These are phyloP conservation scores for Trebouxia sp. DNA, from an alignment of 139 green algal genomes.

Conservation along the genomic window DNA sequence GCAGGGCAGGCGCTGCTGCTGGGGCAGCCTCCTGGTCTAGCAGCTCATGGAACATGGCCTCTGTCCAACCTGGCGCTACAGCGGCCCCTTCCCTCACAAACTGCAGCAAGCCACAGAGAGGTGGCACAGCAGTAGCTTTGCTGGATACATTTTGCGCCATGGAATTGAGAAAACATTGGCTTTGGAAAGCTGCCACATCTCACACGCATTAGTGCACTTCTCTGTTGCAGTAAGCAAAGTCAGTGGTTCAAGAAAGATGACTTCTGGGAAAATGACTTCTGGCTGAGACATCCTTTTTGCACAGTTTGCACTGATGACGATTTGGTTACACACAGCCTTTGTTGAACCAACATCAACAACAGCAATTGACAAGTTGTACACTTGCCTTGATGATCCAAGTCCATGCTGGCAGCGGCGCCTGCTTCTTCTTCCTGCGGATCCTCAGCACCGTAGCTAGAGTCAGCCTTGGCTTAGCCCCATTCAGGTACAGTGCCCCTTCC, in stretches of 20 bases:
- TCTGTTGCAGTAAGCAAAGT: too few species aligned
- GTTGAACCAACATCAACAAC: too few species aligned
- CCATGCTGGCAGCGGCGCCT: not conserved
- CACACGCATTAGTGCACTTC: too few species aligned
- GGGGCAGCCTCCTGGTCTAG: not conserved
- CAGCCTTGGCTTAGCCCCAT: not conserved
- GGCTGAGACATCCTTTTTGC: too few species aligned
- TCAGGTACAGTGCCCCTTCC: not conserved
- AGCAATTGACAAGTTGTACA: not conserved
- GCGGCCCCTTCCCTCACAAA: not conserved
- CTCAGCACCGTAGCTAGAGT: not conserved
- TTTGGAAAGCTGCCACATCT: too few species aligned
- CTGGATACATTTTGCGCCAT: too few species aligned
- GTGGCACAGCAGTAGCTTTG: too few species aligned
- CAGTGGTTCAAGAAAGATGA: too few species aligned
- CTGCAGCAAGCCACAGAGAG: not conserved
- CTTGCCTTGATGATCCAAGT: conserved; percentile 14
- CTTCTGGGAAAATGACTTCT: too few species aligned
- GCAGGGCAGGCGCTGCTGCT: not conserved
- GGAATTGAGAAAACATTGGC: too few species aligned
- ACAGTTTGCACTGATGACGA: too few species aligned
- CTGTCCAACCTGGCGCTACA: conserved; percentile 28
- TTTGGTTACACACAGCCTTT: too few species aligned
- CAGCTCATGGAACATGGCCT: conserved; percentile 37
- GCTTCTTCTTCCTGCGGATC: conserved; percentile 19